Conservation (phyloP, 345 rosid genomes). For the Lepidium didymum region DNA sequence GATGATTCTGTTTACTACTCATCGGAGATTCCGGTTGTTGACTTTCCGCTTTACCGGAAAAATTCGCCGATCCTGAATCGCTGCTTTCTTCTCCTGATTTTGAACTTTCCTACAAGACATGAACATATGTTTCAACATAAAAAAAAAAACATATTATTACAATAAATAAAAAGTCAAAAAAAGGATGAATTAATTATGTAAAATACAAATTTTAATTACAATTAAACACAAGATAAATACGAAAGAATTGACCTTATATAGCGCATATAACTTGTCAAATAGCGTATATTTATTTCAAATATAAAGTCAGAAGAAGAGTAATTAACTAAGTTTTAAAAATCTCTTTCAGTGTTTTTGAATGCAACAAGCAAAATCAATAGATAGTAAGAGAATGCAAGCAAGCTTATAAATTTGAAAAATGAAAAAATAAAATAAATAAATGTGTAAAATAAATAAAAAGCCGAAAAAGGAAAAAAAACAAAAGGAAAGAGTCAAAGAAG, state of each 20-base stretch:
- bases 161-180: slow-evolving; percentile 17
- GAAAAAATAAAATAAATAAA: neutral
- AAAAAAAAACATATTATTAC: no score
- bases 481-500: slow-evolving; percentile 50
- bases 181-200: neutral
- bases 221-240: neutral
- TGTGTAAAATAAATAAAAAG: neutral
- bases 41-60: slow-evolving; percentile 64
- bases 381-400: slow-evolving; percentile 18
- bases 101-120: slow-evolving; percentile 65
- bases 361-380: slow-evolving; percentile 6
- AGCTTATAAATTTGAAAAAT: neutral
- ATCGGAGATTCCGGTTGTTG: slow-evolving; percentile 82
- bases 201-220: slow-evolving; percentile 2
- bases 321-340: slow-evolving; percentile 7
- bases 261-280: slow-evolving; percentile 22
- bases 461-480: slow-evolving; percentile 27
- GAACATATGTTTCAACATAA: neutral
- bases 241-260: slow-evolving; percentile 15
- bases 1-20: slow-evolving; percentile 44
- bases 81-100: slow-evolving; percentile 75
- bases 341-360: slow-evolving; percentile 12
- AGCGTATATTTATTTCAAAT: neutral
- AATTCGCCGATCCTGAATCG: slow-evolving; percentile 83
- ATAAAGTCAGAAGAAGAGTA: slow-evolving; percentile 24